Percentiles rank a stretch among this genome's conserved stretches.
Evolutionary conservation across 1,139 yeast genomes (phyloP).

Genomic region (Debaryomyces fabryi): DNA sequence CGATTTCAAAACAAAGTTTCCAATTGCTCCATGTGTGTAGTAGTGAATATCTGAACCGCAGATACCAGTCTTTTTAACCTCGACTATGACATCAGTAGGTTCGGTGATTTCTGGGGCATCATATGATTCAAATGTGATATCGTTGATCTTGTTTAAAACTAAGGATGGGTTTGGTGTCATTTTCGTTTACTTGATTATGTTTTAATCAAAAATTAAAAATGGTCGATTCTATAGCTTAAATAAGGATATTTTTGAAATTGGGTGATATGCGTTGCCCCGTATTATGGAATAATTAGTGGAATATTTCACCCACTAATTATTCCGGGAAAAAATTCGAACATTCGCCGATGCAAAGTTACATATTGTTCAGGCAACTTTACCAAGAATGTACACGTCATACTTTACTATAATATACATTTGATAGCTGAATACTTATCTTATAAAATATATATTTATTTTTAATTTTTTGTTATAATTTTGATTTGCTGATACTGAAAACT

Average conservation of each 20-base stretch:
- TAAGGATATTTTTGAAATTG: neutral
- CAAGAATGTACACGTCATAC: neutral
- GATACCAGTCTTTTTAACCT: slow-evolving; percentile 77
- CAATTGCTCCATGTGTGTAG: slow-evolving; percentile 78
- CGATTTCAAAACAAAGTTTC: slow-evolving; percentile 61
- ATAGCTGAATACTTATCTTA: slow-evolving; percentile 5
- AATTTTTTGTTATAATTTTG: neutral
- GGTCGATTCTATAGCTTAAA: neutral
- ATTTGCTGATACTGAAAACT: slow-evolving; percentile 7
- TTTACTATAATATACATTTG: slow-evolving; percentile 8
- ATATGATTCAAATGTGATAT: slow-evolving; percentile 64
- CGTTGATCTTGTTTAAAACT: slow-evolving; percentile 65
- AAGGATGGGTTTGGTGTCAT: slow-evolving; percentile 61
- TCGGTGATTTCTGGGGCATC: slow-evolving; percentile 64
- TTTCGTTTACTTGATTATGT: neutral
- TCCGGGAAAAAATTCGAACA: slow-evolving; percentile 3
- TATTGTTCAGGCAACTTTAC: neutral
- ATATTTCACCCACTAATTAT: slow-evolving; percentile 8
- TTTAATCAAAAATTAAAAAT: neutral
- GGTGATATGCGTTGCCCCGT: neutral
- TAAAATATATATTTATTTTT: slow-evolving; percentile 7
- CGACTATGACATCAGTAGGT: slow-evolving; percentile 72
- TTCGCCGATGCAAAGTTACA: neutral
- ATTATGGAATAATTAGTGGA: too few species aligned
- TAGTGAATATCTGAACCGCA: slow-evolving; percentile 91